These are phyloP conservation scores for Anethum foeniculum DNA, from an alignment of 140 eudicot species.

Conservation along the genomic window DNA sequence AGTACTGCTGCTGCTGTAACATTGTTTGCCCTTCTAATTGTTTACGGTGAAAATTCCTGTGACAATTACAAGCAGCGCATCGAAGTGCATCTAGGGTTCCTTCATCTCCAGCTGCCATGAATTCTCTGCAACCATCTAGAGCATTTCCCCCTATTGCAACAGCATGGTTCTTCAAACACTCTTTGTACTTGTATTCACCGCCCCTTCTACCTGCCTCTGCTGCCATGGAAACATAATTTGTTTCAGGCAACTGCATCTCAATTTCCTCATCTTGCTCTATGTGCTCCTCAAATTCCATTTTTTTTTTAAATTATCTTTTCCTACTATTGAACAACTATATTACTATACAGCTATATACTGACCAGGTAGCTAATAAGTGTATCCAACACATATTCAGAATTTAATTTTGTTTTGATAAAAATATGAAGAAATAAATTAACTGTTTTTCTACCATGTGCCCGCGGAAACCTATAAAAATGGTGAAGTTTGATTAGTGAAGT, in stretches of 20 bases:
- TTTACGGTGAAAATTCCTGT: conserved; percentile 73
- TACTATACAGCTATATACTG: not conserved
- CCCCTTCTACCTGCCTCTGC: conserved; percentile 16
- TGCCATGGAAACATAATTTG: conserved; percentile 6
- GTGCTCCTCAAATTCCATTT: conserved; percentile 63
- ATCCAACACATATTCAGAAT: too few relatives aligned
- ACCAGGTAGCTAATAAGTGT: too few relatives aligned
- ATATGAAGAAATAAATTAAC: not conserved
- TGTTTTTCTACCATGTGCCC: too few relatives aligned
- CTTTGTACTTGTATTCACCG: conserved; percentile 39
- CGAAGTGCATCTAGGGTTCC: conserved; percentile 57
- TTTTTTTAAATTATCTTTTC: not conserved
- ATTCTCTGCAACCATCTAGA: conserved; percentile 75
- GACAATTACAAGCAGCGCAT: conserved; percentile 81
- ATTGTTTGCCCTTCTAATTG: conserved; percentile 24
- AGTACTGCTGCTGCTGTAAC: conserved; percentile 9
- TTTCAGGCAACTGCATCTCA: conserved; percentile 27
- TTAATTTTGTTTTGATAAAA: too few relatives aligned
- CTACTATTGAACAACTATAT: not conserved
- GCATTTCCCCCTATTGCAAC: conserved; percentile 58
- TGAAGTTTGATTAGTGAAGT: too few relatives aligned
- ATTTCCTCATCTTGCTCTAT: conserved; percentile 58
- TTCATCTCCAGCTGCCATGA: conserved; percentile 70
- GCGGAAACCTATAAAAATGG: too few relatives aligned
- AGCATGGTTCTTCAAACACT: conserved; percentile 71